phyloP scores from a whole-genome alignment of 2,329 filamentous ascomycete species.

The Ophiocordyceps australis region DNA sequence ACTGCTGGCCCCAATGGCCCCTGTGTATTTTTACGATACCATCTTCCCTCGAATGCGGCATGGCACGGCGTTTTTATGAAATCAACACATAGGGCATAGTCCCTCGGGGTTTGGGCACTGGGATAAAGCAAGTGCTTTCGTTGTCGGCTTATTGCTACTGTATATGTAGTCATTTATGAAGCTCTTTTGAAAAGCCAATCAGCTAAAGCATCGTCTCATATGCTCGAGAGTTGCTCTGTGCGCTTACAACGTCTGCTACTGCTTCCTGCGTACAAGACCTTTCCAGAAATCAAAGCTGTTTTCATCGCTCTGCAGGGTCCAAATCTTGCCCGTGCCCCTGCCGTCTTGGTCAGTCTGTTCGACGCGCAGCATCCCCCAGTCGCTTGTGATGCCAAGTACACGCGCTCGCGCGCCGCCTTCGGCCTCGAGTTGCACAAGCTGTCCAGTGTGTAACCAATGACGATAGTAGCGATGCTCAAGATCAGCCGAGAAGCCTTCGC shows the following conservation, averaged over 20 bases:
- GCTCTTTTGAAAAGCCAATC: neutral
- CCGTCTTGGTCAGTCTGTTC: constrained; percentile 67
- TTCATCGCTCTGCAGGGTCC: constrained; percentile 82
- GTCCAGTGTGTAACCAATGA: constrained; percentile 71
- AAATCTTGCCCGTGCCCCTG: constrained; percentile 55
- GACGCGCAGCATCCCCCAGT: constrained; percentile 74
- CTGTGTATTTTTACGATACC: constrained; percentile 19
- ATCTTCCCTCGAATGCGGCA: constrained; percentile 37
- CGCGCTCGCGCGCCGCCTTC: constrained; percentile 58
- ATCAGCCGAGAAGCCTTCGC: constrained; percentile 52
- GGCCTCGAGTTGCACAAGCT: constrained; percentile 56
- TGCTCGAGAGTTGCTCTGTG: too few relatives aligned
- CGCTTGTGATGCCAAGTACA: constrained; percentile 75
- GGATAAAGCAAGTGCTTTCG: constrained; percentile 1
- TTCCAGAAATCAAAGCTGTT: constrained; percentile 98
- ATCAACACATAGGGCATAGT: too few relatives aligned
- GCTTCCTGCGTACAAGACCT: constrained; percentile 67
- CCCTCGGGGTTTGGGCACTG: constrained; percentile 10
- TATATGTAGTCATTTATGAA: neutral
- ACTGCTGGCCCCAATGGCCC: constrained; percentile 3
- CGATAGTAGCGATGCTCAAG: constrained; percentile 66
- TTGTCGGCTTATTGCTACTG: neutral
- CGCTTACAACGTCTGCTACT: constrained; percentile 17
- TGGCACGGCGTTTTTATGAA: constrained; percentile 37
- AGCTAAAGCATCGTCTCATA: neutral